phyloP scores from a whole-genome alignment of 73 alveolate species.

The Tetrahymena elliotti region DNA sequence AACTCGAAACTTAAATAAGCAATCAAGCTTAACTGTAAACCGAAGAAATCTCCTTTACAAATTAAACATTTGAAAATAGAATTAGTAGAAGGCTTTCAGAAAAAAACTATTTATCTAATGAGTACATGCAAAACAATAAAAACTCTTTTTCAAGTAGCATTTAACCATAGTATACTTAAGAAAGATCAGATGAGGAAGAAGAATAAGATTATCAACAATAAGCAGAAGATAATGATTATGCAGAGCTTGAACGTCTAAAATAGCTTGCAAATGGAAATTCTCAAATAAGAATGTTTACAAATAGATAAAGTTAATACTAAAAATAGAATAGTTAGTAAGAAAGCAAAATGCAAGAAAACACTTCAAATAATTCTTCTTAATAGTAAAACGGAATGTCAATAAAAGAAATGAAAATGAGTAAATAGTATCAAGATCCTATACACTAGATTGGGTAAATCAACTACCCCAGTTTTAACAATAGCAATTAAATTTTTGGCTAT shows the following conservation, averaged over 20 bases:
- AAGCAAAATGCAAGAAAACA: not conserved
- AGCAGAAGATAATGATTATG: not conserved
- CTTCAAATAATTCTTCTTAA: not conserved
- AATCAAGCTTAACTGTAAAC: not conserved
- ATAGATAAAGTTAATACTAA: not conserved
- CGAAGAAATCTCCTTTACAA: not conserved
- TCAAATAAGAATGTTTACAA: not conserved
- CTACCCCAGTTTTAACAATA: not conserved
- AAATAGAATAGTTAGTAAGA: not conserved
- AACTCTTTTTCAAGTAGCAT: not conserved
- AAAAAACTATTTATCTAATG: not conserved
- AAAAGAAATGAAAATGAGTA: not conserved
- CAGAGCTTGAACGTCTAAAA: not conserved
- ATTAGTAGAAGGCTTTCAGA: not conserved
- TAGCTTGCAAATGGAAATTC: not conserved
- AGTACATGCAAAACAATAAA: not conserved
- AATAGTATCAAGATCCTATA: not conserved
- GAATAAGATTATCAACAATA: not conserved
- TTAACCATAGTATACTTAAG: not conserved
- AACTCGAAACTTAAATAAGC: not conserved
- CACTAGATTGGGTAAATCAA: not conserved
- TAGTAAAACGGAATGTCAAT: not conserved
- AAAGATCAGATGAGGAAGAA: not conserved
- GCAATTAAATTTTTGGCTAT: not conserved
- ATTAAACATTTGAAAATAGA: not conserved